Percentiles rank a stretch among this genome's conserved stretches.
These are phyloP conservation scores for Raddia guianensis DNA, from an alignment of 176 grass and related monocot genomes.

Conservation along the genomic window DNA sequence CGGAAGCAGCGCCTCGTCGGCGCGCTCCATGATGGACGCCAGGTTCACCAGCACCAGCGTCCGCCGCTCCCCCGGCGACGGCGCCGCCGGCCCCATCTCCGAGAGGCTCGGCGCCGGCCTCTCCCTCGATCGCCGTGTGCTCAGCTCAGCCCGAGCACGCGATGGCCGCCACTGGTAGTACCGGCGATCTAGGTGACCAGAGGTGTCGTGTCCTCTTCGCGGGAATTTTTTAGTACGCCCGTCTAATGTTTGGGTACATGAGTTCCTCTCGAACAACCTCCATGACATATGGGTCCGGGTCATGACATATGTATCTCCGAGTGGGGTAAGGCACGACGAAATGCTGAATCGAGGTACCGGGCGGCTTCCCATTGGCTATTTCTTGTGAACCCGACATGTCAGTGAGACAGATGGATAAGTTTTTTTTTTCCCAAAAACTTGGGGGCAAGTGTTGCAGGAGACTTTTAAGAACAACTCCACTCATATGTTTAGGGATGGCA, in stretches of 20 bases:
- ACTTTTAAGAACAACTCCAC: too few relatives aligned
- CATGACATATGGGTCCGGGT: neutral
- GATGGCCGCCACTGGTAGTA: neutral
- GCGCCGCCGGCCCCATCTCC: slow-evolving; percentile 20
- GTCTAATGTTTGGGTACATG: neutral
- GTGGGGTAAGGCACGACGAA: neutral
- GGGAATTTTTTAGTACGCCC: slow-evolving; percentile 9
- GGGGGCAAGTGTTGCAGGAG: too few relatives aligned
- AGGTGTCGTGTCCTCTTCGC: neutral
- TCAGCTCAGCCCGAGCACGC: neutral
- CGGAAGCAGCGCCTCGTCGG: slow-evolving; percentile 84
- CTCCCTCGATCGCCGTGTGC: neutral
- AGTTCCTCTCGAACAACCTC: too few relatives aligned
- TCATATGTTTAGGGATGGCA: too few relatives aligned
- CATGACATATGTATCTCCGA: too few relatives aligned
- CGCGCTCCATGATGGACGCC: slow-evolving; percentile 87
- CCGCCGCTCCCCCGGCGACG: slow-evolving; percentile 39
- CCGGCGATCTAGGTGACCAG: neutral
- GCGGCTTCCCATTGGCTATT: too few relatives aligned
- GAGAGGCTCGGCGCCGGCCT: too few relatives aligned
- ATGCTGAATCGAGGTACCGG: too few relatives aligned
- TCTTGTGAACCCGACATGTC: too few relatives aligned
- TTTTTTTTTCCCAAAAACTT: too few relatives aligned
- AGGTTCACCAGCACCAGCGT: slow-evolving; percentile 80
- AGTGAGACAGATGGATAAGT: too few relatives aligned